Evolutionary conservation across 2,329 filamentous ascomycete species (phyloP).

Genomic region (Botrytis hyacinthi): DNA sequence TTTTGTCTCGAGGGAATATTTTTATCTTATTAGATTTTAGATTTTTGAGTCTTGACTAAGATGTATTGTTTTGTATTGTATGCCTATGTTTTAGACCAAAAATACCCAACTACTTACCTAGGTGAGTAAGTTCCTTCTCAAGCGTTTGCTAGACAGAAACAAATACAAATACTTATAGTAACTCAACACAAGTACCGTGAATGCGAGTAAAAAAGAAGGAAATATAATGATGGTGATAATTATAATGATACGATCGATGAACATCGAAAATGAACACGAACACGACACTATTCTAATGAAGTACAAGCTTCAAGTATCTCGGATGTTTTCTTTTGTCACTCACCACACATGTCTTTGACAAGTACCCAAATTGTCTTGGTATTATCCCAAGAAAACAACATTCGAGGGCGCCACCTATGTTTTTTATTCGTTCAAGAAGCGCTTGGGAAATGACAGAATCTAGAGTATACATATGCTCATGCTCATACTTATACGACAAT

Average conservation of each 20-base stretch:
- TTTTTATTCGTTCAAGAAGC: slow-evolving; percentile 2
- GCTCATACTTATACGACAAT: neutral
- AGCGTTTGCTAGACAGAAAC: neutral
- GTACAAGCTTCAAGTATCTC: slow-evolving; percentile 1
- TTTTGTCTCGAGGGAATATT: neutral
- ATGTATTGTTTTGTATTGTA: neutral
- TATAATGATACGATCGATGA: neutral
- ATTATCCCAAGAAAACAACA: neutral
- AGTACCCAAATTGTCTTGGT: slow-evolving; percentile 1
- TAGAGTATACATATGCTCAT: neutral
- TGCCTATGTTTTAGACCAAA: neutral
- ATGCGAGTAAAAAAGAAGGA: neutral
- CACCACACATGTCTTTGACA: slow-evolving; percentile 5
- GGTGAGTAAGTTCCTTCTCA: neutral
- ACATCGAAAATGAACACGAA: slow-evolving; percentile 1
- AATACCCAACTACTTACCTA: neutral
- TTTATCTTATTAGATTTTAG: neutral
- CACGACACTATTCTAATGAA: neutral
- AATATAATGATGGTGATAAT: neutral
- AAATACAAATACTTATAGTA: neutral
- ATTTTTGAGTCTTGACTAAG: neutral
- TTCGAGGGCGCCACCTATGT: neutral
- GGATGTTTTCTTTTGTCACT: slow-evolving; percentile 12
- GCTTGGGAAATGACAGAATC: slow-evolving; percentile 13
- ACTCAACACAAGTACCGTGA: neutral